Conservation (phyloP, 495 filamentous ascomycete genomes). For the Aspergillus cristatus region DNA sequence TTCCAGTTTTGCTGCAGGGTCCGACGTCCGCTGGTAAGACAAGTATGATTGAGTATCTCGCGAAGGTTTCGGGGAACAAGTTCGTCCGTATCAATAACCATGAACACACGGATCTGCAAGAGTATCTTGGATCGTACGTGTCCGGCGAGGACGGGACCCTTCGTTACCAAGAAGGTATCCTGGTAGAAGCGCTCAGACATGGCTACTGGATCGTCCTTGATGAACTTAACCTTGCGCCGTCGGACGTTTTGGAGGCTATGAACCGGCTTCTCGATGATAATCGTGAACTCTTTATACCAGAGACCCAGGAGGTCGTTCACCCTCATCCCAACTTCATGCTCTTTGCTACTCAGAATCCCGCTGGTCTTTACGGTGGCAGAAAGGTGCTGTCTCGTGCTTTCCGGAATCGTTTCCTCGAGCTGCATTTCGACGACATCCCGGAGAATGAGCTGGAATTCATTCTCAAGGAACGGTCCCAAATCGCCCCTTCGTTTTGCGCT, state of each 20-base stretch:
- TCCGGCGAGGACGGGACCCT: conserved; percentile 77
- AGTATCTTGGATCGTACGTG: conserved; percentile 92
- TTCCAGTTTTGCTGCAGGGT: conserved; percentile 93
- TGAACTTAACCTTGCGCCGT: conserved; percentile 92
- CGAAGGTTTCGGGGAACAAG: conserved; percentile 89
- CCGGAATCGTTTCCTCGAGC: conserved; percentile 90
- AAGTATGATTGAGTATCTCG: conserved; percentile 97
- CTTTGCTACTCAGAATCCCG: conserved; percentile 98
- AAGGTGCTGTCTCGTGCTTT: conserved; percentile 92
- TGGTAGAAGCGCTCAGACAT: conserved; percentile 84
- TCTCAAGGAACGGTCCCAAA: conserved; percentile 74
- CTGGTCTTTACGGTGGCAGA: conserved; percentile 88
- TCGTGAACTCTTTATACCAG: conserved; percentile 91
- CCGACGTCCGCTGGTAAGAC: conserved; percentile 97
- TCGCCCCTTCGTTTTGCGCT: conserved; percentile 83
- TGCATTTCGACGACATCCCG: conserved; percentile 97
- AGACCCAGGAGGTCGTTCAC: conserved; percentile 87
- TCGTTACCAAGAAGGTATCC: conserved; percentile 84
- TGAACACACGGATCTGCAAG: conserved; percentile 96
- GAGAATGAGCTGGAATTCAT: conserved; percentile 92
- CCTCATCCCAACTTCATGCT: conserved; percentile 95
- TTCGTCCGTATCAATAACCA: conserved; percentile 99
- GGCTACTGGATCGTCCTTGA: conserved; percentile 98
- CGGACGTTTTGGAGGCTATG: conserved; percentile 89
- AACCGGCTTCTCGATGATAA: conserved; percentile 96